Base-by-base conservation (phyloP, 495 filamentous ascomycete species). In the Oleoguttula mirabilis region DNA sequence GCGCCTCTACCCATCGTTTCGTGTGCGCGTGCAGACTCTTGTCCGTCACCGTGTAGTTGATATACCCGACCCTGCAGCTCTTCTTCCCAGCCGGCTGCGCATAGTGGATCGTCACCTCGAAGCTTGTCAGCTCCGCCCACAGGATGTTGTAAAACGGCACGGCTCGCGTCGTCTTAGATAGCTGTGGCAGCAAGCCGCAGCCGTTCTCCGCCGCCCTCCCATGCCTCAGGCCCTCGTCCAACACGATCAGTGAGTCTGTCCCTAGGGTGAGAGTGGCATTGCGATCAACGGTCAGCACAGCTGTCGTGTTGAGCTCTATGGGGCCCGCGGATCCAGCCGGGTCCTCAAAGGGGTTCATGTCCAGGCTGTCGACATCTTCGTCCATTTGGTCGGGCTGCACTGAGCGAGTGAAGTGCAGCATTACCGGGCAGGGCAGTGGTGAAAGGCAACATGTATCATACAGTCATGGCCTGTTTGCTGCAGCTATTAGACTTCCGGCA, bases 121-220 rank as follows among this genome's bases (percentile, higher is more conserved):
- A 70, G 8, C 68, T 62, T 10, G 63, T 67, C 39, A 73, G 56
- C 47, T 84, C 76, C 16, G 80, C 84, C 74, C 83, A 92, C 23
- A 98, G 77, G 30, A 98, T 62, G 57, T 94, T 82, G 62, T 82
- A 86, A 41, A 87, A 77, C 0, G 81, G 77, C 11, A 95, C 81
- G 10, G 62, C 55, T 15, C 60, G 56, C 12, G 64, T 65, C 19
- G 60, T 56, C 41, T 59, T 60, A 17, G 52, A 50, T 11, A 47
- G 35, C 15, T 38, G 22, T 12, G 63, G 61, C 32, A 64, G 51
- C 16, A 72, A 46, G 16, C 68, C 69, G 49, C 68, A 71, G 54
- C 68, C 70, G 42, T 61, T 50, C 17, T 36, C 17, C 14, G 48
- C 53, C 7, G 52, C 44, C 36, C 59, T 37, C 36, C 54, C 50